These are phyloP conservation scores for Emmonsia crescens DNA, from an alignment of 2,329 filamentous ascomycete genomes.

Conservation along the genomic window DNA sequence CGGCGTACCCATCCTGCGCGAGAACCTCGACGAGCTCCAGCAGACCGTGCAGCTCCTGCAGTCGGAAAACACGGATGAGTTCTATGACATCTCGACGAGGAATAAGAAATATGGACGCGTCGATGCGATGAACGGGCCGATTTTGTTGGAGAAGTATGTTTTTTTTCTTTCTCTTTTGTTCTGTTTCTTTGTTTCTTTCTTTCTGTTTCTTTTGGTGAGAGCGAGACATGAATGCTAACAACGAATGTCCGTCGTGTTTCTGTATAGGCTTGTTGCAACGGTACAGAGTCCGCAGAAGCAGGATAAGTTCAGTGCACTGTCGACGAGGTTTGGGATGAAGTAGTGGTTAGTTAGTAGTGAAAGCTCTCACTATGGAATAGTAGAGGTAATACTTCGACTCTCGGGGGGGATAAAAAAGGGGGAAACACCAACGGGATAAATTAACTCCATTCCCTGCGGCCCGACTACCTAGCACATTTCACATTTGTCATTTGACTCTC, in stretches of 20 bases:
- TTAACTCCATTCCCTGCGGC: background rate
- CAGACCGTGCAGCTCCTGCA: conserved; percentile 87
- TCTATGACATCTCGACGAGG: conserved; percentile 79
- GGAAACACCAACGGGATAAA: background rate
- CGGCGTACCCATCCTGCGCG: conserved; percentile 75
- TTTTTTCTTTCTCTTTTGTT: background rate
- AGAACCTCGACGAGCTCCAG: conserved; percentile 83
- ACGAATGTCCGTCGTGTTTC: conserved; percentile 10
- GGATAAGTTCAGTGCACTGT: conserved; percentile 59
- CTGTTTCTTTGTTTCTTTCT: background rate
- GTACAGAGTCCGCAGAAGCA: conserved; percentile 49
- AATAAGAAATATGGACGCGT: conserved; percentile 94
- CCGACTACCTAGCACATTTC: background rate
- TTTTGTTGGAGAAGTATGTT: conserved; percentile 78
- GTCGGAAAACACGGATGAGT: conserved; percentile 84
- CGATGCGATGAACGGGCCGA: conserved; percentile 77
- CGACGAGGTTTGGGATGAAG: conserved; percentile 62
- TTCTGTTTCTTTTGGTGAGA: background rate
- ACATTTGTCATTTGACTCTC: background rate
- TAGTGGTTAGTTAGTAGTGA: conserved; percentile 7
- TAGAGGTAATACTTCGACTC: no score
- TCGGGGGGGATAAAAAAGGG: background rate
- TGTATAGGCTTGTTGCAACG: conserved; percentile 53
- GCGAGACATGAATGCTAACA: background rate
- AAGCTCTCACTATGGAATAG: no score